Base-by-base conservation (phyloP, 2,329 filamentous ascomycete species). In the Didymella pomorum region DNA sequence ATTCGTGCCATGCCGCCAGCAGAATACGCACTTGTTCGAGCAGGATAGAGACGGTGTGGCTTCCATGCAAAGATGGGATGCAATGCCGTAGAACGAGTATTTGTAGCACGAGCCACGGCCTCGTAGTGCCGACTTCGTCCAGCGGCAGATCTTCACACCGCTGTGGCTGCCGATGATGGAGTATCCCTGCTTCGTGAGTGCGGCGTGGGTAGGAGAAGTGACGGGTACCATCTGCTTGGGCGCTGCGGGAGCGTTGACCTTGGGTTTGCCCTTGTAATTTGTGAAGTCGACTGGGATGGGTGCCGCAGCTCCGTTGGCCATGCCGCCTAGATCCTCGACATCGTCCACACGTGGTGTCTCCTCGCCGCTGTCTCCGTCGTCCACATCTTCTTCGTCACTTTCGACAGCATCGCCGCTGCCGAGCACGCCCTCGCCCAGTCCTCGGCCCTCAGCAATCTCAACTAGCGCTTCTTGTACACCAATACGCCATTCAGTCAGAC, bases 21-120 rank as follows among this genome's bases (percentile, higher is more conserved):
- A 99, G 78, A 98, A 99, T 65, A 99, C 92, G 77, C 95, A 98
- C 77, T 99, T 98, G 81, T 98, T 98, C 62, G 90, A 95, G 83
- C 94, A 99, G 10, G 92, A 96, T 4, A 99, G 86, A 0, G 93
- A 97, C 0, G 94, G 94, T 0, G 94, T 98, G 2, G 94, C 94
- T 79, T 99, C 94, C 95, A 99, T 99, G 78, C 94, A 99, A 61
- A 96, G 89, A 73, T 99, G 95, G 0, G 93, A 97, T 64, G 90
- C 87, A 76, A 99, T 99, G 47, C 94, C 94, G 77, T 99, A 99
- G 77, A 99, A 96, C 0, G 92, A 96, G 78, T 88, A 97, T 74
- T 99, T 98, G 84, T 99, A 99, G 81, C 94, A 99, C 23, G 92
- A 96, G 4, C 94, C 95, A 39, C 94, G 89, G 12, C 94, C 94